Percentiles rank a stretch among this genome's conserved stretches.
phyloP scores from a whole-genome alignment of 257 asterid species.

The Solanum clarkiae region DNA sequence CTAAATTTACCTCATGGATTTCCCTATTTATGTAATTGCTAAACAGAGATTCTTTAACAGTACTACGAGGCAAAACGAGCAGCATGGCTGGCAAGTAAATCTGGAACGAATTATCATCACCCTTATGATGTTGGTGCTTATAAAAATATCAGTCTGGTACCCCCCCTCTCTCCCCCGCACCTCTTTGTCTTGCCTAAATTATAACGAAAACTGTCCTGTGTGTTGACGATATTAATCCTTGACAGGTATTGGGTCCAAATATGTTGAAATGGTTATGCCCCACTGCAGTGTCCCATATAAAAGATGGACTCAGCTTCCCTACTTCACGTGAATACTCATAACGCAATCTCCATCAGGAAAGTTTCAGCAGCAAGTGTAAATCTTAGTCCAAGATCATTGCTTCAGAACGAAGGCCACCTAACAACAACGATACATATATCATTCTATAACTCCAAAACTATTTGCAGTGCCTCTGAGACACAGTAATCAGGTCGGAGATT shows the following conservation, averaged over 20 bases:
- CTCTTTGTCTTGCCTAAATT: background rate
- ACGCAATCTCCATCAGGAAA: background rate
- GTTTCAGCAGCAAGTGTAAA: background rate
- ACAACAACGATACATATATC: background rate
- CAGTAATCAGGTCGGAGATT: background rate
- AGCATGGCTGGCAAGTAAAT: slow-evolving; percentile 86
- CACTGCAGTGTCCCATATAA: slow-evolving; percentile 52
- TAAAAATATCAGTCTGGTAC: slow-evolving; percentile 59
- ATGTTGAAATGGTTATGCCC: slow-evolving; percentile 87
- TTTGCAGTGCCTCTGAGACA: background rate
- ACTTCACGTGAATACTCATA: slow-evolving; percentile 18
- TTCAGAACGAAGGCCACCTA: background rate
- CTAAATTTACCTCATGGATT: background rate
- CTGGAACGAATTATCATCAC: slow-evolving; percentile 70
- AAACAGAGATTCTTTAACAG: slow-evolving; percentile 17
- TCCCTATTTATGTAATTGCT: background rate
- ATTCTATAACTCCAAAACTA: background rate
- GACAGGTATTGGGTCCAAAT: slow-evolving; percentile 76
- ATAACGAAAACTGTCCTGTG: background rate
- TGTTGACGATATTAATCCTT: background rate
- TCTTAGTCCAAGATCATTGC: background rate
- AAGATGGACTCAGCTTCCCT: slow-evolving; percentile 76
- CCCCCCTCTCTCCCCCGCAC: background rate
- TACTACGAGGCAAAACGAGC: slow-evolving; percentile 68
- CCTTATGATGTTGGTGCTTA: slow-evolving; percentile 64